These are phyloP conservation scores for Nasturtium officinale DNA, from an alignment of 345 rosid genomes.

Conservation along the genomic window DNA sequence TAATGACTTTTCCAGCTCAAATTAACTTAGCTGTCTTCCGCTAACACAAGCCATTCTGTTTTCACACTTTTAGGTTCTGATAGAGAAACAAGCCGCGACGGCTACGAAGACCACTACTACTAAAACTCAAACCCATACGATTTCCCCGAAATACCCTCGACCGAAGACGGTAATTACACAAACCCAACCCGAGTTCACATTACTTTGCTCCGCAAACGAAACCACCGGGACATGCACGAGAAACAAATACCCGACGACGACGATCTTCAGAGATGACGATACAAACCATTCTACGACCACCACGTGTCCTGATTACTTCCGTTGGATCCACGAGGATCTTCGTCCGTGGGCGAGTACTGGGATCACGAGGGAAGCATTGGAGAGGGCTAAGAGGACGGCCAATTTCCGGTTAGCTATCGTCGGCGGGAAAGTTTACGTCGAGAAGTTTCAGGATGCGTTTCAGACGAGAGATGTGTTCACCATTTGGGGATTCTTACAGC, in stretches of 20 bases:
- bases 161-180: conserved; percentile 15
- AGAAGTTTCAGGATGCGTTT: conserved; percentile 51
- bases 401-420: conserved; percentile 62
- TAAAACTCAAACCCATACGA: background rate
- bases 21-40: conserved; percentile 28
- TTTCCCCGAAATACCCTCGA: conserved; percentile 36
- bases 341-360: conserved; percentile 61
- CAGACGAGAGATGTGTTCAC: conserved; percentile 85
- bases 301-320: conserved; percentile 66
- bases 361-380: conserved; percentile 66
- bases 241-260: conserved; percentile 43
- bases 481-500: conserved; percentile 83
- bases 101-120: background rate
- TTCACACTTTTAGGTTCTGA: conserved; percentile 16
- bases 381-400: conserved; percentile 56
- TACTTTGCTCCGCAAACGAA: conserved; percentile 30
- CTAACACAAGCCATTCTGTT: background rate
- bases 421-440: conserved; percentile 62
- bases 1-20: conserved; percentile 4
- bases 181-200: conserved; percentile 31
- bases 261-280: conserved; percentile 37
- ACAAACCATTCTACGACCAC: conserved; percentile 5
- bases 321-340: conserved; percentile 76
- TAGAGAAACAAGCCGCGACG: conserved; percentile 24
- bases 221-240: conserved; percentile 43